Evolutionary conservation across 1,284 basidiomycete genomes (phyloP), one percentile per base, ranked within the genome.

Genomic region (Cronartium quercuum): DNA sequence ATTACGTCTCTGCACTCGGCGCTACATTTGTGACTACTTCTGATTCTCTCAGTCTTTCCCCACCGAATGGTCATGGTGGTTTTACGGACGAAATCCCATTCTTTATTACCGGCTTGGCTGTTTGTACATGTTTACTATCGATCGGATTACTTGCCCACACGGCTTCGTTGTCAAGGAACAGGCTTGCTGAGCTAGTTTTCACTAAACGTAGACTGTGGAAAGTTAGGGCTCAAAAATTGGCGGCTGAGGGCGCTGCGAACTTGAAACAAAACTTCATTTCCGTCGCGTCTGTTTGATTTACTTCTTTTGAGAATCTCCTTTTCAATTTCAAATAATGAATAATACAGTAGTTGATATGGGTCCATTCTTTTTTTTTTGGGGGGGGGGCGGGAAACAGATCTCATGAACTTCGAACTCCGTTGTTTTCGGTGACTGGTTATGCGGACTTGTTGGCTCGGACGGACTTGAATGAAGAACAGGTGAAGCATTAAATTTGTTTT

Each of bases 181-280:
- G 77, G 44, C 63, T 77, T 42, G 62, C 75, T 3, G 70, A 77
- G 63, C 66, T 77, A 12, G 75, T 77, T 35, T 76, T 73, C 24
- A 78, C 76, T 7, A 77, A 77, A 57, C 70, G 77, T 18, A 68
- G 66, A 58, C 55, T 77, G 29, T 77, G 77, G 60, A 64, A 76
- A 62, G 66, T 77, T 6, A 77, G 67, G 62, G 68, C 76, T 18
- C 75, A 78, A 73, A 76, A 76, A 40, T 69, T 77, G 61, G 73
- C 76, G 4, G 70, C 71, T 2, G 76, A 71, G 18, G 66, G 77
- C 9, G 71, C 77, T 3, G 76, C 77, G 55, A 69, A 76, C 55
- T 58, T 76, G 68, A 78, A 78, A 69, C 77, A 75, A 62, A 77
- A 78, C 37, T 78, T 78, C 57, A 78, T 78, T 67, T 76, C 77